Evolutionary conservation across 2,329 filamentous ascomycete species (phyloP).

Genomic region (Plectosphaerella cucumerina): DNA sequence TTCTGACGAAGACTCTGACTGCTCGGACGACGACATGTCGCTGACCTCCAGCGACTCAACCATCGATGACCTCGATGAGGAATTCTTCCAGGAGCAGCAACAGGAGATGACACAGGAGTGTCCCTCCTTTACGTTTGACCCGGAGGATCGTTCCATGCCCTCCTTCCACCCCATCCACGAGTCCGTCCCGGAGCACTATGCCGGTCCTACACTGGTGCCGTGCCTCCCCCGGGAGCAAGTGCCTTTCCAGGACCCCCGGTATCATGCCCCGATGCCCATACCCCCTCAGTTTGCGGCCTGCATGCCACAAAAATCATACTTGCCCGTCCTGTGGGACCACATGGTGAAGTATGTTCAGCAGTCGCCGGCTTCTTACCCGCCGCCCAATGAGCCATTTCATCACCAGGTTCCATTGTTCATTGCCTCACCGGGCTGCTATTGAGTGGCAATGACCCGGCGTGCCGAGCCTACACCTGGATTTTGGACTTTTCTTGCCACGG

Average conservation of each 20-base stretch:
- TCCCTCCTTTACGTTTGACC: conserved; percentile 35
- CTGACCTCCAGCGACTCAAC: conserved; percentile 50
- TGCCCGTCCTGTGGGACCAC: conserved; percentile 47
- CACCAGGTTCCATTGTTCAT: conserved; percentile 48
- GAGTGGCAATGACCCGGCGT: conserved; percentile 29
- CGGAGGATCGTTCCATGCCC: conserved; percentile 37
- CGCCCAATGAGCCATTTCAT: conserved; percentile 47
- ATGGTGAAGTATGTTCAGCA: conserved; percentile 50
- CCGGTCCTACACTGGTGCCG: conserved; percentile 23
- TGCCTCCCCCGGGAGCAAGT: conserved; percentile 21
- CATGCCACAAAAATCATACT: conserved; percentile 39
- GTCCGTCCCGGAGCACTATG: conserved; percentile 41
- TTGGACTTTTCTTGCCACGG: background rate
- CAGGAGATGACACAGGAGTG: conserved; percentile 33
- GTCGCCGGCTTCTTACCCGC: conserved; percentile 39
- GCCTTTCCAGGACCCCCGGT: conserved; percentile 20
- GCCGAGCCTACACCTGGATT: conserved; percentile 44
- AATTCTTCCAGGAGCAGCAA: conserved; percentile 40
- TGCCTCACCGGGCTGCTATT: conserved; percentile 49
- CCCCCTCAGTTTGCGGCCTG: conserved; percentile 27
- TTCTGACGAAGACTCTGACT: conserved; percentile 29
- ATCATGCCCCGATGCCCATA: conserved; percentile 28
- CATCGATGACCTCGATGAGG: conserved; percentile 47
- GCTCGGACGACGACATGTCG: conserved; percentile 51
- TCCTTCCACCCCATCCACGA: conserved; percentile 39